phyloP scores from a whole-genome alignment of 345 rosid species.

The Tarenaya hassleriana region DNA sequence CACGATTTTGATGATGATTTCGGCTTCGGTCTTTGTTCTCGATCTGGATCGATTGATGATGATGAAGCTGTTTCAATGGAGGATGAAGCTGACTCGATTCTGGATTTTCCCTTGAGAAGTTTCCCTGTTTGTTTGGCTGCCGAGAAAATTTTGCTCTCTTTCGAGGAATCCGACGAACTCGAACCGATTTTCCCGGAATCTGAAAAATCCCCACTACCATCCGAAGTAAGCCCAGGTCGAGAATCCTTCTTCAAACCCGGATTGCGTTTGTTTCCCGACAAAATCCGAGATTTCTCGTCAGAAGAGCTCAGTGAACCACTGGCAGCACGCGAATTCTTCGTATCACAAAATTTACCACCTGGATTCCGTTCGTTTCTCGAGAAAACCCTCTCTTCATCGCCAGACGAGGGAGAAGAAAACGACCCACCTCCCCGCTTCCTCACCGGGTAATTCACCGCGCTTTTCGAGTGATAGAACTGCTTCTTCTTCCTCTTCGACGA shows the following conservation, averaged over 20 bases:
- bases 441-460: slow-evolving; percentile 14
- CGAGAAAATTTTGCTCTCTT: slow-evolving; percentile 13
- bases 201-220: slow-evolving; percentile 25
- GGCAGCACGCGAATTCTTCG: not conserved
- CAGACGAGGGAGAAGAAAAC: not conserved
- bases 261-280: slow-evolving; percentile 10
- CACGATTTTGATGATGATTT: slow-evolving; percentile 21
- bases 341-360: slow-evolving; percentile 9
- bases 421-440: slow-evolving; percentile 1
- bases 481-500: not conserved
- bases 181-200: slow-evolving; percentile 20
- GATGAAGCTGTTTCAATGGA: slow-evolving; percentile 16
- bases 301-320: slow-evolving; percentile 1
- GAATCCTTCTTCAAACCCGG: slow-evolving; percentile 15
- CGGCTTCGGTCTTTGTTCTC: slow-evolving; percentile 15
- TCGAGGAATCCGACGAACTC: slow-evolving; percentile 15
- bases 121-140: slow-evolving; percentile 22
- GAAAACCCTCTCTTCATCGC: slow-evolving; percentile 14
- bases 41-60: slow-evolving; percentile 15
- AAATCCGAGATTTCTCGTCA: slow-evolving; percentile 19
- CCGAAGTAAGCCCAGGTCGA: slow-evolving; percentile 9
- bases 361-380: slow-evolving; percentile 18
- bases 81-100: slow-evolving; percentile 23
- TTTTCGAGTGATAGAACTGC: slow-evolving; percentile 22
- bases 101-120: slow-evolving; percentile 22